These are phyloP conservation scores for Rhododendron ferrugineum DNA, from an alignment of 148 eudicot genomes.

Conservation along the genomic window DNA sequence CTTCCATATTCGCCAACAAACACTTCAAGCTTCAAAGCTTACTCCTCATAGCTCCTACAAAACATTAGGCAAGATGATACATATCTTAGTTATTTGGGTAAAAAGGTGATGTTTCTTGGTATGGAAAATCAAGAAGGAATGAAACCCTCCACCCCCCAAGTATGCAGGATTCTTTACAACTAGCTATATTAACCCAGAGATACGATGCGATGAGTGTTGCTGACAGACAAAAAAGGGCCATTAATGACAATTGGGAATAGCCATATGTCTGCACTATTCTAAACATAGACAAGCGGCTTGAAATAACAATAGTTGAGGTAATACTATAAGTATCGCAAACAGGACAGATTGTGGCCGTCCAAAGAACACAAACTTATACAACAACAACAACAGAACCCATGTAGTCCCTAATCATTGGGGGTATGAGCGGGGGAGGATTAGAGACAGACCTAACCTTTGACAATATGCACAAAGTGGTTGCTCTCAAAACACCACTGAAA, in stretches of 20 bases:
- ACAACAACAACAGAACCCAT: too few relatives aligned
- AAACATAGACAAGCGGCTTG: not conserved
- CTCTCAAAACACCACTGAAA: too few relatives aligned
- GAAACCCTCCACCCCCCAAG: not conserved
- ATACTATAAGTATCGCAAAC: not conserved
- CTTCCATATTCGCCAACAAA: conserved; percentile 46
- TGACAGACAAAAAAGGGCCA: not conserved
- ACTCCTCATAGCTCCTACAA: conserved; percentile 10
- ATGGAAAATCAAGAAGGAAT: not conserved
- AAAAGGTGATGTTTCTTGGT: not conserved
- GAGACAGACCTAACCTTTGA: too few relatives aligned
- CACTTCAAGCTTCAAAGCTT: conserved; percentile 13
- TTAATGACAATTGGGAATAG: not conserved
- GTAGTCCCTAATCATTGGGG: too few relatives aligned
- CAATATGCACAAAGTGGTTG: too few relatives aligned
- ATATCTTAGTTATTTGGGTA: not conserved
- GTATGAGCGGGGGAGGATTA: too few relatives aligned
- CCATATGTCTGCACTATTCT: not conserved
- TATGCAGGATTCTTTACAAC: not conserved
- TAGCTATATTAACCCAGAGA: not conserved
- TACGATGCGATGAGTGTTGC: not conserved
- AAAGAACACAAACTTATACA: too few relatives aligned
- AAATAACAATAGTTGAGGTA: not conserved
- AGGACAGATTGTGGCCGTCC: not conserved
- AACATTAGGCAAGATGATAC: not conserved